phyloP scores from a whole-genome alignment of 305 asterid species.

The Stenogyne calaminthoides region DNA sequence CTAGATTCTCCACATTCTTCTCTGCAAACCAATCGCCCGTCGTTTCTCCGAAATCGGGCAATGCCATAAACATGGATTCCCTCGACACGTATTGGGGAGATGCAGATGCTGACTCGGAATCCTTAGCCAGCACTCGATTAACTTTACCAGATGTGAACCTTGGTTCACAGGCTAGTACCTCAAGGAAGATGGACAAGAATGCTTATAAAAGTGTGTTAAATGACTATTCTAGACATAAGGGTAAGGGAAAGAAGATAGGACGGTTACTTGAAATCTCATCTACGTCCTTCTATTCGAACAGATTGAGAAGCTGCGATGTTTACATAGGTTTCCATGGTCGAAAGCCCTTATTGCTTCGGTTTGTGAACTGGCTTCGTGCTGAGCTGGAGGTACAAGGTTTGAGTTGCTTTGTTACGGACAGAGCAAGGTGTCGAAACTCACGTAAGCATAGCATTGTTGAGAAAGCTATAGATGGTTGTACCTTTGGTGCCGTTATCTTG shows the following conservation, averaged over 20 bases:
- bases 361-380: constrained; percentile 87
- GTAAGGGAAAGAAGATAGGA: constrained; percentile 49
- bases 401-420: constrained; percentile 79
- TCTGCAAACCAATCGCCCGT: constrained; percentile 79
- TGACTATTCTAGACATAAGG: constrained; percentile 46
- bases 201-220: constrained; percentile 42
- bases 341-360: constrained; percentile 59
- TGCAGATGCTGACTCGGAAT: constrained; percentile 36
- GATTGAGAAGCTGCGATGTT: constrained; percentile 76
- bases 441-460: constrained; percentile 67
- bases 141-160: constrained; percentile 40
- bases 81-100: constrained; percentile 33
- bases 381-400: constrained; percentile 89
- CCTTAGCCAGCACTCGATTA: constrained; percentile 38
- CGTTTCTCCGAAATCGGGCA: constrained; percentile 58
- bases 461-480: constrained; percentile 71
- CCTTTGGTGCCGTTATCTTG: constrained; percentile 72
- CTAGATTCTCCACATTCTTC: constrained; percentile 69
- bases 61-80: constrained; percentile 40
- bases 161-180: constrained; percentile 37
- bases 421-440: constrained; percentile 65
- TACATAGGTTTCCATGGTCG: constrained; percentile 82
- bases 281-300: constrained; percentile 62
- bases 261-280: constrained; percentile 51
- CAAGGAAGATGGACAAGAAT: constrained; percentile 42